A percentile compares a stretch with the other conserved stretches of the same genome.
These are phyloP conservation scores for Pterulicium gracile DNA, from an alignment of 1,284 basidiomycete species.

Conservation along the genomic window DNA sequence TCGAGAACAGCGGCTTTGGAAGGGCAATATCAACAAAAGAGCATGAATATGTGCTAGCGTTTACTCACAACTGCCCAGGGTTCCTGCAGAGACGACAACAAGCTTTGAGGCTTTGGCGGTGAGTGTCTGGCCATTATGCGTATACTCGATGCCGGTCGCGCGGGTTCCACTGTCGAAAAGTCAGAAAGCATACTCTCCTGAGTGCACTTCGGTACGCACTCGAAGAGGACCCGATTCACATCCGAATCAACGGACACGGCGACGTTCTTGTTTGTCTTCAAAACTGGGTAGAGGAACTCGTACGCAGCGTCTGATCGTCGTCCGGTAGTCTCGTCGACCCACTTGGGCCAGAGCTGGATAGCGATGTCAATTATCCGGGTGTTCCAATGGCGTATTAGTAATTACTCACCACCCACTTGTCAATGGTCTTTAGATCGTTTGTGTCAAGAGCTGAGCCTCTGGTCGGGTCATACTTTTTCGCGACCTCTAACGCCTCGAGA, in stretches of 20 bases:
- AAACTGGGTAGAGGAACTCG: slow-evolving; percentile 44
- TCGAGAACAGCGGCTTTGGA: neutral
- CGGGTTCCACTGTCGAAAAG: slow-evolving; percentile 27
- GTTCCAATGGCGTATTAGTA: no score
- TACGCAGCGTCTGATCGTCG: slow-evolving; percentile 48
- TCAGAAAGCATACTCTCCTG: slow-evolving; percentile 4
- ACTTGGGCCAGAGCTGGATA: slow-evolving; percentile 32
- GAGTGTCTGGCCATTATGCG: slow-evolving; percentile 22
- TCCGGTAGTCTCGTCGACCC: slow-evolving; percentile 38
- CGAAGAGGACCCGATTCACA: slow-evolving; percentile 35
- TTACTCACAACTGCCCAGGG: slow-evolving; percentile 28
- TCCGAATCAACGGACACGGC: slow-evolving; percentile 26
- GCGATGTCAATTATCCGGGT: slow-evolving; percentile 2
- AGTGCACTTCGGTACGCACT: slow-evolving; percentile 22
- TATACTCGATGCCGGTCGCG: slow-evolving; percentile 48
- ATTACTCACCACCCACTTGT: slow-evolving; percentile 34
- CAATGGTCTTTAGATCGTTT: slow-evolving; percentile 28
- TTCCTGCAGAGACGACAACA: slow-evolving; percentile 37
- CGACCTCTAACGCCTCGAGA: slow-evolving; percentile 33
- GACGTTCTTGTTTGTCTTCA: slow-evolving; percentile 29
- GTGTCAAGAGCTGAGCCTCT: slow-evolving; percentile 28
- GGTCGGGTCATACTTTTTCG: slow-evolving; percentile 30
- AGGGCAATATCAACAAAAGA: no score
- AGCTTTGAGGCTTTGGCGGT: slow-evolving; percentile 28
- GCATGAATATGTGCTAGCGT: no score